A percentile compares a stretch with the other conserved stretches of the same genome.
These are phyloP conservation scores for Elsinoe perseae DNA, from an alignment of 2,329 filamentous ascomycete genomes.

Conservation along the genomic window DNA sequence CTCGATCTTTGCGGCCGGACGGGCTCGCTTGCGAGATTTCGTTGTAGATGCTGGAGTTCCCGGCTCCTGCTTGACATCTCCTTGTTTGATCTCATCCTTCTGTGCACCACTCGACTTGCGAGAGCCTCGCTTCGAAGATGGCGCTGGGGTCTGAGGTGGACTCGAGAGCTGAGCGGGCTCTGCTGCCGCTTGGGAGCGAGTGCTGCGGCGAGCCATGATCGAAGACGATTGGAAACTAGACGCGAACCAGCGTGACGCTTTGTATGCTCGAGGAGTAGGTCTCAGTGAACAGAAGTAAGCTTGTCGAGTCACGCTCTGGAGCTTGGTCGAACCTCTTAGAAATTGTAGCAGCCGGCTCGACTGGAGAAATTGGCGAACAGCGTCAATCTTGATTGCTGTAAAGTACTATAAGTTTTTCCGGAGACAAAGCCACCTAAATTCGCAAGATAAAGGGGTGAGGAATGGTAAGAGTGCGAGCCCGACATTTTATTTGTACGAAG, in stretches of 20 bases:
- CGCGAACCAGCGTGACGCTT: not conserved
- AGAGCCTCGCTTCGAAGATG: constrained; percentile 27
- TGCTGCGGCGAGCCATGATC: constrained; percentile 19
- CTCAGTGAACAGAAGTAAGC: not conserved
- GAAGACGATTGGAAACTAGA: not conserved
- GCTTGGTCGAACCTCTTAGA: not conserved
- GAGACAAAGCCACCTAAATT: too few relatives aligned
- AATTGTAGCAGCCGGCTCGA: not conserved
- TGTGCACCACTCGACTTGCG: constrained; percentile 4
- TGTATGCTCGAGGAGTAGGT: not conserved
- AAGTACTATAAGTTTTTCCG: too few relatives aligned
- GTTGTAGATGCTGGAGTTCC: constrained; percentile 17
- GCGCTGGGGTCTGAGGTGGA: constrained; percentile 34
- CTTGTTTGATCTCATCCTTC: constrained; percentile 21
- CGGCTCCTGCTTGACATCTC: constrained; percentile 13
- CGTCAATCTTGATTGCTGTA: not conserved
- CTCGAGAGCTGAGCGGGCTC: constrained; percentile 37
- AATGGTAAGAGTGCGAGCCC: not conserved
- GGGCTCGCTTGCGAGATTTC: constrained; percentile 31
- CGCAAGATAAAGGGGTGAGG: not conserved
- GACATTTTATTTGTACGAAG: not conserved
- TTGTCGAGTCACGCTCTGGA: not conserved
- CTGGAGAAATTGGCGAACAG: not conserved
- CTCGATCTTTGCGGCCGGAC: constrained; percentile 14
- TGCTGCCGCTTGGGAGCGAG: constrained; percentile 18